Evolutionary conservation across 352 stramenopile species (phyloP).

Genomic region (Phytophthora tubulina): DNA sequence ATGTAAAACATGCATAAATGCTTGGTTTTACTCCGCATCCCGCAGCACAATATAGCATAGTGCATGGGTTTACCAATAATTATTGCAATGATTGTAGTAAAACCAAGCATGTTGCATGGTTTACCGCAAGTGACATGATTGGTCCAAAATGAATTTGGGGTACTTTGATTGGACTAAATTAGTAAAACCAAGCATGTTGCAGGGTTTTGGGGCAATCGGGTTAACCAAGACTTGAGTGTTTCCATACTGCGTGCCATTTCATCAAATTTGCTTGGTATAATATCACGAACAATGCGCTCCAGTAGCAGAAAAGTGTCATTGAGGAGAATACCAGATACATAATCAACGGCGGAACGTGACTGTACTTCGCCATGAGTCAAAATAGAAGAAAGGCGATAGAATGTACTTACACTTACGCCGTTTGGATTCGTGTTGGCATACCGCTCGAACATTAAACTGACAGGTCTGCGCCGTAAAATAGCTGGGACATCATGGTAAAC

Average conservation of each 20-base stretch:
- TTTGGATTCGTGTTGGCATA: background rate
- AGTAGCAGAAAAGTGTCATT: constrained; percentile 13
- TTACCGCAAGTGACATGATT: no score
- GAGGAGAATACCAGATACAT: constrained; percentile 14
- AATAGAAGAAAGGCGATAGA: constrained; percentile 3
- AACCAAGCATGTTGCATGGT: no score
- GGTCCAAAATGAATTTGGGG: no score
- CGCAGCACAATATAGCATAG: no score
- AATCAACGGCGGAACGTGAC: constrained; percentile 5
- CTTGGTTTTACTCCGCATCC: no score
- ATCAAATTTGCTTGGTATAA: background rate
- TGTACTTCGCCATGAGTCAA: constrained; percentile 17
- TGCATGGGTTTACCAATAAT: no score
- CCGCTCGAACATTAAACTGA: constrained; percentile 16
- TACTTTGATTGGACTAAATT: no score
- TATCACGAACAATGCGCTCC: constrained; percentile 6
- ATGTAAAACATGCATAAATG: no score
- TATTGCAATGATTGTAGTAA: no score
- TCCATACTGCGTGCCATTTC: background rate
- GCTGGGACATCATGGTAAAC: background rate
- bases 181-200: no score
- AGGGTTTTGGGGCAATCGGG: no score
- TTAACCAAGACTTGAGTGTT: constrained; percentile 6
- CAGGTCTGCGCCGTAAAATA: constrained; percentile 3
- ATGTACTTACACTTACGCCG: background rate